Percentiles rank a stretch among this genome's conserved stretches.
These are phyloP conservation scores for Skeletonema tropicum DNA, from an alignment of 108 stramenopile genomes.

Conservation along the genomic window DNA sequence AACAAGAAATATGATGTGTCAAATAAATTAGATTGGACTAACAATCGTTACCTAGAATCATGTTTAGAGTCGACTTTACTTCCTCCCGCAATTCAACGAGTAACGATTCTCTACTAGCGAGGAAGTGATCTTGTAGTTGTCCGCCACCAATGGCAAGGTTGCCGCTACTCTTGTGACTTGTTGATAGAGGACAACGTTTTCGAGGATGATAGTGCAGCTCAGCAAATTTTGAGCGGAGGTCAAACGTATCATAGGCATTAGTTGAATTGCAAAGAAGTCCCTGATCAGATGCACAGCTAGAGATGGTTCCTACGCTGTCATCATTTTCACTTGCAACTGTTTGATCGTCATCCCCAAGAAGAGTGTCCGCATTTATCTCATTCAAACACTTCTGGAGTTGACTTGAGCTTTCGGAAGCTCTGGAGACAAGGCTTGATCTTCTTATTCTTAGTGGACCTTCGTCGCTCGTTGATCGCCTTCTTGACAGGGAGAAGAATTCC, in stretches of 20 bases:
- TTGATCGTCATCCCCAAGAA: no score
- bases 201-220: neutral
- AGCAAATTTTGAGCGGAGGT: neutral
- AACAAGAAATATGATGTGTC: no score
- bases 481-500: no score
- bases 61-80: neutral
- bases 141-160: neutral
- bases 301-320: neutral
- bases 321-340: neutral
- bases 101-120: neutral
- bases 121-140: neutral
- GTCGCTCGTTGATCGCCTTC: no score
- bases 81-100: neutral
- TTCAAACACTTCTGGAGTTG: no score
- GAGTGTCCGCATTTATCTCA: neutral
- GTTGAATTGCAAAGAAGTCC: neutral
- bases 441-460: no score
- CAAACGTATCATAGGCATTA: no score
- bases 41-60: no score
- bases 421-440: no score
- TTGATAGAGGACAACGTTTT: no score
- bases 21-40: no score
- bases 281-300: neutral
- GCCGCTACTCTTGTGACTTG: neutral
- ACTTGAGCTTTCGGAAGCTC: neutral